A percentile compares a stretch with the other conserved stretches of the same genome.
Evolutionary conservation across 2,329 filamentous ascomycete genomes (phyloP).

Genomic region (Trichoderma sp.): DNA sequence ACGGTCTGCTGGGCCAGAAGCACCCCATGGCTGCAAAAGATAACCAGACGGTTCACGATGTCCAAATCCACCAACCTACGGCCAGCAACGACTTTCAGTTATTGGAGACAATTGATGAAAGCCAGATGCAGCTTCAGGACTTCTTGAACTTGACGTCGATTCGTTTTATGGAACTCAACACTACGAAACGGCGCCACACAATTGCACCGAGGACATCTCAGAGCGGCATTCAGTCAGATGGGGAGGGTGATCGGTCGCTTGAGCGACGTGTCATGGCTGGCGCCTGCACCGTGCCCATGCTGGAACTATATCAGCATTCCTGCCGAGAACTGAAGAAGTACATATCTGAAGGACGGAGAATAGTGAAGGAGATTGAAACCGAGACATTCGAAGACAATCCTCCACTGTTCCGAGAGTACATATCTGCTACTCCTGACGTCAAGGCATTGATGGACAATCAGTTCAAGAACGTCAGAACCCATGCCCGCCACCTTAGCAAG

Average conservation of each 20-base stretch:
- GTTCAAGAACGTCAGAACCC: slow-evolving; percentile 95
- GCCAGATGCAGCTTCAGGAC: slow-evolving; percentile 80
- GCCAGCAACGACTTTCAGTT: slow-evolving; percentile 45
- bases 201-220: slow-evolving; percentile 58
- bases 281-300: slow-evolving; percentile 87
- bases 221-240: slow-evolving; percentile 43
- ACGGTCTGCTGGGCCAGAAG: slow-evolving; percentile 58
- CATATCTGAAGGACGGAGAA: slow-evolving; percentile 86
- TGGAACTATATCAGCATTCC: slow-evolving; percentile 93
- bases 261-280: slow-evolving; percentile 84
- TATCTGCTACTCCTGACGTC: slow-evolving; percentile 79
- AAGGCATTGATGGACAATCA: slow-evolving; percentile 91
- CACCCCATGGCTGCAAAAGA: slow-evolving; percentile 57
- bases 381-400: slow-evolving; percentile 91
- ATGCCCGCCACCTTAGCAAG: slow-evolving; percentile 86
- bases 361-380: slow-evolving; percentile 86
- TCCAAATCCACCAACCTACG: slow-evolving; percentile 47
- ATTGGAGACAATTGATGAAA: slow-evolving; percentile 52
- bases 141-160: slow-evolving; percentile 96
- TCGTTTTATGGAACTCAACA: slow-evolving; percentile 98
- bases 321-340: slow-evolving; percentile 96
- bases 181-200: slow-evolving; percentile 88
- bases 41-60: slow-evolving; percentile 46
- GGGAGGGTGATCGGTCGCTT: slow-evolving; percentile 58
- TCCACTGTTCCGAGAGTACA: slow-evolving; percentile 87